Percentiles rank a stretch among this genome's conserved stretches.
Conservation (phyloP, 1,284 basidiomycete species). For the Ustilago esculenta region DNA sequence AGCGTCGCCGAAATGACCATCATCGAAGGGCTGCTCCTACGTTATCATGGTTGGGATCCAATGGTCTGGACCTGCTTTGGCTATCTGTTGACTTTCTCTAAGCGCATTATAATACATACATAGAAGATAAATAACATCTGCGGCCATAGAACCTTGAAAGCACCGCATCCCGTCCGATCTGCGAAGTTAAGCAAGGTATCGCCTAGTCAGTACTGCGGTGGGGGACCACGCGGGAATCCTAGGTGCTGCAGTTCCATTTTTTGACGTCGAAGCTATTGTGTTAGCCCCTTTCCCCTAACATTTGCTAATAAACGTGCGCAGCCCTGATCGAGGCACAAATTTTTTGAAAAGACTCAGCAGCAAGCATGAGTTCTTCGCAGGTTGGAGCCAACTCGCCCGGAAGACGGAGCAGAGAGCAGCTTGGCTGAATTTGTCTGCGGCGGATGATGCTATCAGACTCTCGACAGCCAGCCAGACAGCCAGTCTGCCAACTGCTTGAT, state of each 20-base stretch:
- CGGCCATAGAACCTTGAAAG: conserved; percentile 82
- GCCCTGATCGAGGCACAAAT: conserved; percentile 11
- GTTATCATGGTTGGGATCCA: too few species aligned
- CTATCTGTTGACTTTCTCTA: too few species aligned
- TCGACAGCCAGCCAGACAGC: conserved; percentile 2
- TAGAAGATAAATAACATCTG: too few species aligned
- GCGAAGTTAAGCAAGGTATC: conserved; percentile 81
- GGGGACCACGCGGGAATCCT: conserved; percentile 84
- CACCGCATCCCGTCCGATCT: conserved; percentile 83
- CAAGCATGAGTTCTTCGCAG: too few species aligned
- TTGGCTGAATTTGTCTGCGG: not conserved
- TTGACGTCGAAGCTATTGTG: too few species aligned
- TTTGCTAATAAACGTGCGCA: too few species aligned
- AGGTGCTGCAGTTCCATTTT: conserved; percentile 81
- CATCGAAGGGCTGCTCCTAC: too few species aligned
- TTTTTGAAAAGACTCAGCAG: conserved; percentile 10
- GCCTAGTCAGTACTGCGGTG: conserved; percentile 84
- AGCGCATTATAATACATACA: too few species aligned
- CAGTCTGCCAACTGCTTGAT: conserved; percentile 12
- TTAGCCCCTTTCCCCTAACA: too few species aligned
- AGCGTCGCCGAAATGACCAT: too few species aligned
- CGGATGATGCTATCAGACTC: conserved; percentile 2
- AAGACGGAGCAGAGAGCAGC: conserved; percentile 9
- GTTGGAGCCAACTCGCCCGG: conserved; percentile 10
- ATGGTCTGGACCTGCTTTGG: too few species aligned